These are phyloP conservation scores for Stagonosporopsis tanaceti DNA, from an alignment of 2,329 filamentous ascomycete genomes.

Conservation along the genomic window DNA sequence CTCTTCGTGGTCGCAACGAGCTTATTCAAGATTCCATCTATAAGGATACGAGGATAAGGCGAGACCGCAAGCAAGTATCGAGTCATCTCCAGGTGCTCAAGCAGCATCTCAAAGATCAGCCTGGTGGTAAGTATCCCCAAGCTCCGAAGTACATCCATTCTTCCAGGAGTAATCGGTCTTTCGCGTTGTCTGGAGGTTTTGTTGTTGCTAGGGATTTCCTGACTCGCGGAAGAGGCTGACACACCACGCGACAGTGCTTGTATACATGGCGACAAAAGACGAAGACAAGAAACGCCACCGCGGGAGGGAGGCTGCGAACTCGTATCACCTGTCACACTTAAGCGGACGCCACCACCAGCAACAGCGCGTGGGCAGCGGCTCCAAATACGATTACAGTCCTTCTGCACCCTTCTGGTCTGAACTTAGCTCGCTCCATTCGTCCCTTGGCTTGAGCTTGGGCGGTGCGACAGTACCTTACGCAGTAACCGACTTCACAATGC, in stretches of 20 bases:
- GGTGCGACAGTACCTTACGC: slow-evolving; percentile 29
- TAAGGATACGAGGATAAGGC: slow-evolving; percentile 61
- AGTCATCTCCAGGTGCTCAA: slow-evolving; percentile 71
- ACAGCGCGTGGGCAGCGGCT: slow-evolving; percentile 22
- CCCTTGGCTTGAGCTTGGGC: slow-evolving; percentile 20
- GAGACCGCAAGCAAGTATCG: slow-evolving; percentile 68
- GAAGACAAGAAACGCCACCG: slow-evolving; percentile 35
- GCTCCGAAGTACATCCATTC: neutral
- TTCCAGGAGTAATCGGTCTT: slow-evolving; percentile 4
- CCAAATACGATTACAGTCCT: slow-evolving; percentile 35
- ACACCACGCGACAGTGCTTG: slow-evolving; percentile 45
- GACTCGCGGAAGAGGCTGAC: slow-evolving; percentile 33
- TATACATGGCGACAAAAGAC: slow-evolving; percentile 52
- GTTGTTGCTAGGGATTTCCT: slow-evolving; percentile 21
- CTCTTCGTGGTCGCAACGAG: slow-evolving; percentile 67
- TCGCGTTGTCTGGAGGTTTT: slow-evolving; percentile 11
- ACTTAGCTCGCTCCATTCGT: slow-evolving; percentile 27
- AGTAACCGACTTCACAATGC: slow-evolving; percentile 51
- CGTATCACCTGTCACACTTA: slow-evolving; percentile 32
- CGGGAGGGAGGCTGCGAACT: slow-evolving; percentile 25
- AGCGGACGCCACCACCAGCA: slow-evolving; percentile 33
- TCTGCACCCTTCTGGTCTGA: slow-evolving; percentile 27
- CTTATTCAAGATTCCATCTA: slow-evolving; percentile 67
- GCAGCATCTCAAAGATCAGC: slow-evolving; percentile 61
- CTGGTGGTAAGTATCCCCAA: slow-evolving; percentile 56